Evolutionary conservation across 2,329 filamentous ascomycete genomes (phyloP), one percentile per base, ranked within the genome.

Genomic region (Diaporthe destruens): DNA sequence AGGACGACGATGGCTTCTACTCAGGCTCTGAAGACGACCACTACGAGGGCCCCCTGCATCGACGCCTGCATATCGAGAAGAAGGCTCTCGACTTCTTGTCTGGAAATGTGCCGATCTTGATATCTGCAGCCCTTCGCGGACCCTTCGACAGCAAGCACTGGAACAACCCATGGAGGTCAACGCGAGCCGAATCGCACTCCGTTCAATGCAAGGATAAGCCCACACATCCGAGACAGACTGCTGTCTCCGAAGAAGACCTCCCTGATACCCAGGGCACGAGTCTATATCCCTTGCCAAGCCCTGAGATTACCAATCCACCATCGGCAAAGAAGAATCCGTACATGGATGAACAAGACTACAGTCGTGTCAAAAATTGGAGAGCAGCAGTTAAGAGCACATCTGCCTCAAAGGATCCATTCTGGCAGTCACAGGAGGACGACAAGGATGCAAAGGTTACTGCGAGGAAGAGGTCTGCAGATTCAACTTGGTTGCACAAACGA

Each of bases 101-200:
- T 8, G 92, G 92, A 0, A 81, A 85, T 39, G 78, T 85, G 2
- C 86, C 91, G 0, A 77, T 87, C 32, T 84, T 95, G 3, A 79
- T 91, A 3, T 92, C 92, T 16, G 88, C 92, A 8, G 80, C 82
- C 7, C 82, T 94, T 3, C 85, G 82, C 73, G 92, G 92, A 0
- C 92, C 92, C 0, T 92, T 93, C 75, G 84, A 86, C 56, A 79
- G 77, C 70, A 77, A 81, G 53, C 83, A 80, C 29, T 90, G 87
- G 87, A 76, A 79, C 42, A 88, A 89, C 74, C 88, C 88, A 18
- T 89, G 88, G 88, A 77, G 80, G 54, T 82, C 84, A 12, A 78
- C 72, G 39, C 74, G 71, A 34, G 54, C 79, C 75, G 67, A 47
- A 51, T 51, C 36, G 53, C 66, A 68, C 44, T 16, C 18, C 29